Percentiles rank a stretch among this genome's conserved stretches.
Conservation (phyloP, 306 rosid genomes). For the Cucumis melo region DNA sequence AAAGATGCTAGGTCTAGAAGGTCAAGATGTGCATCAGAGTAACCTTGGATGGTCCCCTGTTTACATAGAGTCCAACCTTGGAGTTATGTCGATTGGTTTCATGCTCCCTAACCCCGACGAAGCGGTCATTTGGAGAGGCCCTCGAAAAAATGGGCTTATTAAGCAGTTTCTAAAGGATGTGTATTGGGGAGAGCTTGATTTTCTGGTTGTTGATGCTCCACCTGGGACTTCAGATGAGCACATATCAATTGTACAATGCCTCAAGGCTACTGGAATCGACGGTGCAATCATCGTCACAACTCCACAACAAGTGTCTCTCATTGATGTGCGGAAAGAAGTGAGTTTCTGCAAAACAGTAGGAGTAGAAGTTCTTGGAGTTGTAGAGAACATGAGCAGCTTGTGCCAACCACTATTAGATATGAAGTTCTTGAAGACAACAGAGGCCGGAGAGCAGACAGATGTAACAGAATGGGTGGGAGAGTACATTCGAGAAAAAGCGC, state of each 20-base stretch:
- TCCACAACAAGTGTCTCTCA: slow-evolving; percentile 82
- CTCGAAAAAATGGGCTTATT: slow-evolving; percentile 78
- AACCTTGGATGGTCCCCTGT: slow-evolving; percentile 98
- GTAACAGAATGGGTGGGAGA: slow-evolving; percentile 54
- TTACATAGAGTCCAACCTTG: slow-evolving; percentile 81
- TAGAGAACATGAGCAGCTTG: slow-evolving; percentile 90
- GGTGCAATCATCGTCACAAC: slow-evolving; percentile 94
- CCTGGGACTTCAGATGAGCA: slow-evolving; percentile 97
- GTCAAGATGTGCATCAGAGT: slow-evolving; percentile 89
- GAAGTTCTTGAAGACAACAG: slow-evolving; percentile 40
- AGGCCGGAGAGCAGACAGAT: slow-evolving; percentile 53
- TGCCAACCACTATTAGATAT: slow-evolving; percentile 48
- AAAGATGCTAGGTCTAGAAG: slow-evolving; percentile 89
- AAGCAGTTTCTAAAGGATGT: slow-evolving; percentile 85
- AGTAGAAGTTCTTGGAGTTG: slow-evolving; percentile 68
- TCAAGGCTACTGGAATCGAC: slow-evolving; percentile 54
- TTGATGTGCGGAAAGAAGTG: slow-evolving; percentile 81
- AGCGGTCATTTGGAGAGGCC: slow-evolving; percentile 84
- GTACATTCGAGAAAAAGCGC: slow-evolving; percentile 50
- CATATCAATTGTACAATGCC: slow-evolving; percentile 72
- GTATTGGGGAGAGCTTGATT: slow-evolving; percentile 87
- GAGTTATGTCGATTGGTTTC: slow-evolving; percentile 89
- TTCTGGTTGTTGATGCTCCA: slow-evolving; percentile 85
- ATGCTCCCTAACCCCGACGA: slow-evolving; percentile 75
- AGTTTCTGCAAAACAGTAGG: slow-evolving; percentile 82